Evolutionary conservation across 495 filamentous ascomycete genomes (phyloP), one percentile per base, ranked within the genome.

Genomic region (Hypoxylon subgilvum): DNA sequence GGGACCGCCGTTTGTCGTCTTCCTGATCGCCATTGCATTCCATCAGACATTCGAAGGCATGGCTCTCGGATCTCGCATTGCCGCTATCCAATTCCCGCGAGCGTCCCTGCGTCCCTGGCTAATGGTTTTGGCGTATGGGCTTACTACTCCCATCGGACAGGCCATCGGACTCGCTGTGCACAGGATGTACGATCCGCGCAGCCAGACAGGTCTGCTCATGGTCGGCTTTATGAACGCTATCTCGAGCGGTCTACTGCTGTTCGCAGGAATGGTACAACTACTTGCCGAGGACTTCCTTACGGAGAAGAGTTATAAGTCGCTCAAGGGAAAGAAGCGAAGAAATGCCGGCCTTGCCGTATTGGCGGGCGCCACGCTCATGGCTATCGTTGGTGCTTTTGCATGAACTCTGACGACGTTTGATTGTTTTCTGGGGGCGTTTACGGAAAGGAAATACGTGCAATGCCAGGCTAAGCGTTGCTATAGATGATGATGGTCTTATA

Each of bases 171-270:
- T 97, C 6, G 74, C 85, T 16, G 80, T 96, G 13, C 91, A 96
- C 69, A 86, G 83, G 22, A 73, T 96, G 19, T 97, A 96, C 69
- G 89, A 94, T 60, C 93, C 93, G 14, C 79, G 80, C 27, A 90
- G 87, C 63, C 81, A 91, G 57, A 86, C 88, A 0, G 93, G 93
- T 0, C 70, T 97, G 48, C 78, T 96, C 22, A 91, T 91, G 85
- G 92, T 96, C 2, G 93, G 93, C 12, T 82, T 92, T 63, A 96
- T 92, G 78, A 97, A 97, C 65, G 92, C 89, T 23, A 89, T 97
- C 53, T 91, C 86, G 19, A 88, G 85, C 63, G 93, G 93, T 0
- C 74, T 97, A 41, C 69, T 97, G 43, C 78, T 97, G 7, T 97
- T 96, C 73, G 93, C 93, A 0, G 92, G 93, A 3, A 72, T 97